phyloP scores from a whole-genome alignment of 441 rosid genomes.

The Bocquillonia castaneifolia region DNA sequence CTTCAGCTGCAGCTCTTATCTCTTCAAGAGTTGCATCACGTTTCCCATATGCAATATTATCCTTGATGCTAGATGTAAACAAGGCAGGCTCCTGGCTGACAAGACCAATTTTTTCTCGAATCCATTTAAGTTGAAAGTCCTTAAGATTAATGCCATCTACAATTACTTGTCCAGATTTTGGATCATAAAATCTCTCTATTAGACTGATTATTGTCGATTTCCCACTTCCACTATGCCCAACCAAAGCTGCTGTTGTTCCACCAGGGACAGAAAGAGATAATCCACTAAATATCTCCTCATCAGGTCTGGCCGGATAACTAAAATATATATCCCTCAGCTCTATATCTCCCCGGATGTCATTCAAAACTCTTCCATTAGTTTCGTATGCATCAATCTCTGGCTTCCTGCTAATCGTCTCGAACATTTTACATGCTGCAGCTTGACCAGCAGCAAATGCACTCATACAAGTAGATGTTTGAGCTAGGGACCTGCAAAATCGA shows the following conservation, averaged over 20 bases:
- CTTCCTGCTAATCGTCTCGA: constrained; percentile 65
- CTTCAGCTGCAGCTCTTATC: constrained; percentile 59
- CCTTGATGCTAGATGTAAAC: constrained; percentile 63
- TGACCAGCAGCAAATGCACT: constrained; percentile 71
- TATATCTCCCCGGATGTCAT: constrained; percentile 52
- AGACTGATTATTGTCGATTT: constrained; percentile 74
- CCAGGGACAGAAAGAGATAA: constrained; percentile 55
- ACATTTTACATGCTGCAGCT: constrained; percentile 87
- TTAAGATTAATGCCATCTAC: constrained; percentile 62
- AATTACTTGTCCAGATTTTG: constrained; percentile 60
- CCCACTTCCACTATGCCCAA: constrained; percentile 91
- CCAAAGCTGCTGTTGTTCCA: constrained; percentile 69
- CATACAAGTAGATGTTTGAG: constrained; percentile 72
- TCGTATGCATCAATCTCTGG: constrained; percentile 72
- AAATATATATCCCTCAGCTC: constrained; percentile 64
- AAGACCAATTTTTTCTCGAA: constrained; percentile 66
- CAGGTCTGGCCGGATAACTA: constrained; percentile 66
- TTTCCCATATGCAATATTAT: constrained; percentile 72
- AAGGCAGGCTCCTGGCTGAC: constrained; percentile 85
- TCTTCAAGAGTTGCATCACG: constrained; percentile 61
- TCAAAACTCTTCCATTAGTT: constrained; percentile 37
- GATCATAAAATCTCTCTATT: constrained; percentile 79
- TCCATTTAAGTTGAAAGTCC: constrained; percentile 73
- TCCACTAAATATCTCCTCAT: constrained; percentile 65
- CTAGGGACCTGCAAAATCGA: constrained; percentile 49